Evolutionary conservation across 495 filamentous ascomycete genomes (phyloP).

Genomic region (Cladorrhinum samala): DNA sequence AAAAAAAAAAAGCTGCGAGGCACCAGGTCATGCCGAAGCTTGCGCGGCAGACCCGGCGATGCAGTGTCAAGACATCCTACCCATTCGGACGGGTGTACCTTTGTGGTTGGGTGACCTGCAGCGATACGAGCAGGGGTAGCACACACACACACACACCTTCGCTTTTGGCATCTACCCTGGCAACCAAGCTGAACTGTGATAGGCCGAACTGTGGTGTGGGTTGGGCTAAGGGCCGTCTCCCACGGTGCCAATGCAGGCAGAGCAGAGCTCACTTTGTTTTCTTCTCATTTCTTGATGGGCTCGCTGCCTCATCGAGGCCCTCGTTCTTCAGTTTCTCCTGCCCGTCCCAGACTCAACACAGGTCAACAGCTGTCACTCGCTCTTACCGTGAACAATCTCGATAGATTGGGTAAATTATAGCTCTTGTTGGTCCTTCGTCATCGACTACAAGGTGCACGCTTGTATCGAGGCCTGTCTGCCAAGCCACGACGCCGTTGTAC

Average conservation of each 20-base stretch:
- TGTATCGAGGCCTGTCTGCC: constrained; percentile 12
- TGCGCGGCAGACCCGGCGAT: neutral
- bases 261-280: constrained; percentile 6
- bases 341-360: constrained; percentile 1
- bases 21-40: neutral
- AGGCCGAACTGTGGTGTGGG: constrained; percentile 4
- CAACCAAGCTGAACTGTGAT: constrained; percentile 1
- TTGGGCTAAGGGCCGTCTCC: neutral
- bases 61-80: constrained; percentile 5
- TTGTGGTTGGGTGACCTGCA: constrained; percentile 8
- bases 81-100: constrained; percentile 2
- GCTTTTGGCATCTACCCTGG: constrained; percentile 5
- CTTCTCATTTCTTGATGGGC: neutral
- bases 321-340: neutral
- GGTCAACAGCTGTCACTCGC: neutral
- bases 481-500: constrained; percentile 21
- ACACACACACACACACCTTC: too few species aligned
- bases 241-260: constrained; percentile 7
- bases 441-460: neutral
- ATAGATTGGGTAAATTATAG: too few species aligned
- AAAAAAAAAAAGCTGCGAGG: neutral
- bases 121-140: constrained; percentile 12
- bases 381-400: too few species aligned
- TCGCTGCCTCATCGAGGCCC: neutral
- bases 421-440: neutral